Evolutionary conservation across 257 asterid genomes (phyloP).

Genomic region (Solanum virginianum): DNA sequence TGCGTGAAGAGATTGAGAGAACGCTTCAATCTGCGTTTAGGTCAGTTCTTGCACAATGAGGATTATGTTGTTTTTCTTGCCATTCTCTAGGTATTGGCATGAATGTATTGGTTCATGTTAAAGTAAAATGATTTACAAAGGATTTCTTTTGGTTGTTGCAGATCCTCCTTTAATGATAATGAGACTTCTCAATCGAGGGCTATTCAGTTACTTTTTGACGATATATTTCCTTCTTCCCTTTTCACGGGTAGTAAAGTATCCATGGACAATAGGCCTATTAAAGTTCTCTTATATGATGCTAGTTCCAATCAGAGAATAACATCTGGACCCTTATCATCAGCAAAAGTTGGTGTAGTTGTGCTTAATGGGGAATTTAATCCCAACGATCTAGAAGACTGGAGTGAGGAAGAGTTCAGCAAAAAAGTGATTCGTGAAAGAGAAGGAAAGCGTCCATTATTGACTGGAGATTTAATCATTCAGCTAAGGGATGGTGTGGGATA

Average conservation of each 20-base stretch:
- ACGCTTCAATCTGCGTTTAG: slow-evolving; percentile 21
- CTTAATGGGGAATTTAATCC: slow-evolving; percentile 72
- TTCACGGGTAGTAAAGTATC: slow-evolving; percentile 51
- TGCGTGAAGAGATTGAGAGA: slow-evolving; percentile 46
- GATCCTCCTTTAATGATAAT: slow-evolving; percentile 24
- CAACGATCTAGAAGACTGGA: slow-evolving; percentile 58
- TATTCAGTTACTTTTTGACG: slow-evolving; percentile 38
- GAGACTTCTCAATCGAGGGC: slow-evolving; percentile 24
- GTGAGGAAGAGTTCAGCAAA: slow-evolving; percentile 32
- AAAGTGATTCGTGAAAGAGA: slow-evolving; percentile 47
- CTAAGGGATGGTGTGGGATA: slow-evolving; percentile 60
- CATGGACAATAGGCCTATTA: slow-evolving; percentile 16
- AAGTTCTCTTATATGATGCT: slow-evolving; percentile 36
- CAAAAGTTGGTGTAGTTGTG: slow-evolving; percentile 37
- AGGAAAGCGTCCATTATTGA: slow-evolving; percentile 72
- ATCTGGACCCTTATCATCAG: slow-evolving; percentile 45
- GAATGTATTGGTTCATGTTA: not conserved
- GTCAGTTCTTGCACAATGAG: slow-evolving; percentile 17
- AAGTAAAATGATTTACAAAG: not conserved
- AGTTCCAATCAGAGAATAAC: slow-evolving; percentile 22
- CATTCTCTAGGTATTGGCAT: not conserved
- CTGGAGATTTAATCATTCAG: slow-evolving; percentile 39
- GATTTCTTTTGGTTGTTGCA: slow-evolving; percentile 10
- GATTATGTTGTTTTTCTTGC: not conserved
- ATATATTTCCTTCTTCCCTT: slow-evolving; percentile 30